Percentiles rank a stretch among this genome's conserved stretches.
phyloP scores from a whole-genome alignment of 257 asterid species.

The Asclepias syriaca region DNA sequence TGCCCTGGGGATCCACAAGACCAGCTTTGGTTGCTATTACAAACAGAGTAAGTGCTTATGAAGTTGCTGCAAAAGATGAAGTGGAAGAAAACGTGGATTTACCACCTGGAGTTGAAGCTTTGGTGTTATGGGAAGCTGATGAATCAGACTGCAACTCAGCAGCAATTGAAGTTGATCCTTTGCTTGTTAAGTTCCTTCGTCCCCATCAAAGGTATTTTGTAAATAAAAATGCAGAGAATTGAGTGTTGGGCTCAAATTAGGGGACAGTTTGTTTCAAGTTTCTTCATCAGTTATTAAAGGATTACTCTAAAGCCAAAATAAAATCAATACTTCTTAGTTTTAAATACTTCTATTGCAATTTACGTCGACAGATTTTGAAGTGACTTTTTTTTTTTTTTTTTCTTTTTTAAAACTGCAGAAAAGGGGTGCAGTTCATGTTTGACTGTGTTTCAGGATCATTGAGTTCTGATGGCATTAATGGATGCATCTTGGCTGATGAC shows the following conservation, averaged over 20 bases:
- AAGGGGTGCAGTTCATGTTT: slow-evolving; percentile 98
- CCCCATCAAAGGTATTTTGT: slow-evolving; percentile 84
- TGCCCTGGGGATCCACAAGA: slow-evolving; percentile 90
- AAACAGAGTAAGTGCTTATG: slow-evolving; percentile 42
- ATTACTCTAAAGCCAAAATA: background rate
- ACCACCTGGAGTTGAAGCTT: slow-evolving; percentile 83
- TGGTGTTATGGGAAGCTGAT: slow-evolving; percentile 85
- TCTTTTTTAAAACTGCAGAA: slow-evolving; percentile 56
- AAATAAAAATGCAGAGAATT: background rate
- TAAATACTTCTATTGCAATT: background rate
- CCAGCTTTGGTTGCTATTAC: slow-evolving; percentile 63
- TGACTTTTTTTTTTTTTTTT: slow-evolving; percentile 9
- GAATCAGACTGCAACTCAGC: slow-evolving; percentile 36
- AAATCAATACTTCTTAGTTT: background rate
- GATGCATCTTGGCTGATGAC: slow-evolving; percentile 99
- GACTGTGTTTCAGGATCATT: slow-evolving; percentile 86
- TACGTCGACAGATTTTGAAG: background rate
- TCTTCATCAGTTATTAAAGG: background rate
- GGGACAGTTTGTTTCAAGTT: background rate
- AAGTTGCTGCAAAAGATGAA: slow-evolving; percentile 36
- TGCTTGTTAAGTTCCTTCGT: slow-evolving; percentile 89
- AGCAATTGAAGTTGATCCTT: slow-evolving; percentile 59
- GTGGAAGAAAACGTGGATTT: slow-evolving; percentile 44
- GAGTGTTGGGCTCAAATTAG: background rate
- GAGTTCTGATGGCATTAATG: slow-evolving; percentile 64